Conservation (phyloP, 257 asterid genomes). For the Solanum pimpinellifolium region DNA sequence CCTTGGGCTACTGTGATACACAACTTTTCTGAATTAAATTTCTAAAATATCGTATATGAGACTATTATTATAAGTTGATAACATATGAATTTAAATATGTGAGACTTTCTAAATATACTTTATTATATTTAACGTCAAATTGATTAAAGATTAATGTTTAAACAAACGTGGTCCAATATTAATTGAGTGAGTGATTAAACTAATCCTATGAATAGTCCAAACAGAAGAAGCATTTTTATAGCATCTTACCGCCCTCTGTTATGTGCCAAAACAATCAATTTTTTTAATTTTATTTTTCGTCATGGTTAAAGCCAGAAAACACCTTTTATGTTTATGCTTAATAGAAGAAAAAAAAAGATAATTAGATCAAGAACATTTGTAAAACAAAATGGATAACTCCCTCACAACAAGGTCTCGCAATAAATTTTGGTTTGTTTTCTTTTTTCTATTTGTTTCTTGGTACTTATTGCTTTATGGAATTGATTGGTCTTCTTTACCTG, state of each 20-base stretch:
- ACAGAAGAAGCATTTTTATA: not conserved
- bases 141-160: too few relatives aligned
- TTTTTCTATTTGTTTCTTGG: slow-evolving; percentile 50
- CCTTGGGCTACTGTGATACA: not conserved
- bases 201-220: not conserved
- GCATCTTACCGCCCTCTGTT: not conserved
- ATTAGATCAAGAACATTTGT: not conserved
- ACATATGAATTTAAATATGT: too few relatives aligned
- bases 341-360: not conserved
- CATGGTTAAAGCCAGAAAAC: not conserved
- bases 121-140: not conserved
- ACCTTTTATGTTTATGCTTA: slow-evolving; percentile 13
- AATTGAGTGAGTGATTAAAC: not conserved
- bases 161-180: not conserved
- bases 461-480: slow-evolving; percentile 41
- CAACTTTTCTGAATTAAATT: not conserved
- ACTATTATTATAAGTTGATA: too few relatives aligned
- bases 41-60: not conserved
- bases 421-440: slow-evolving; percentile 46
- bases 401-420: slow-evolving; percentile 17
- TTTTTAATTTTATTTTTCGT: not conserved
- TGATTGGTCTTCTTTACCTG: slow-evolving; percentile 51
- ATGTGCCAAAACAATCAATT: not conserved
- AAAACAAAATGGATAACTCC: slow-evolving; percentile 28
- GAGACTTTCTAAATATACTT: too few relatives aligned